Percentiles rank a stretch among this genome's conserved stretches.
phyloP scores from a whole-genome alignment of 805 yeast species.

The Lachancea quebecensis region DNA sequence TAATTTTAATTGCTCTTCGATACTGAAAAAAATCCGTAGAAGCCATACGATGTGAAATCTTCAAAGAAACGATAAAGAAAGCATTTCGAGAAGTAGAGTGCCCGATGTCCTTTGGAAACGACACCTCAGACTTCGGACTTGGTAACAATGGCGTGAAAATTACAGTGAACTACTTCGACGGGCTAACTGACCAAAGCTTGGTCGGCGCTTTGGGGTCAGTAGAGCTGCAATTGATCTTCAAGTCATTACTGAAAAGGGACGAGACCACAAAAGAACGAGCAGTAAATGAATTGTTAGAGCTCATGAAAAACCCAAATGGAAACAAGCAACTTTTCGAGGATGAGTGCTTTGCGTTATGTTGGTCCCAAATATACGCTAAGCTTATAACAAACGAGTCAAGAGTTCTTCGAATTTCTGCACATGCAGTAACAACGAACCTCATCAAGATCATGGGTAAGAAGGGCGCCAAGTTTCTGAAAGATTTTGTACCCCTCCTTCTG shows the following conservation, averaged over 20 bases:
- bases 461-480: slow-evolving; percentile 59
- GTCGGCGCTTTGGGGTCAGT: slow-evolving; percentile 38
- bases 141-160: slow-evolving; percentile 45
- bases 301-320: slow-evolving; percentile 21
- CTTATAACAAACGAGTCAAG: slow-evolving; percentile 66
- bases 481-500: slow-evolving; percentile 67
- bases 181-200: slow-evolving; percentile 62
- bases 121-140: slow-evolving; percentile 27
- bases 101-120: slow-evolving; percentile 27
- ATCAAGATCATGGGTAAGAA: slow-evolving; percentile 46
- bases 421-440: slow-evolving; percentile 54
- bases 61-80: no score
- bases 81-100: no score
- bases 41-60: no score
- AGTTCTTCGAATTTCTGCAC: slow-evolving; percentile 53
- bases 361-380: slow-evolving; percentile 81
- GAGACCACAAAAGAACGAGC: slow-evolving; percentile 82
- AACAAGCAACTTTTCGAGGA: slow-evolving; percentile 33
- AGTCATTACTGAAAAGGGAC: slow-evolving; percentile 70
- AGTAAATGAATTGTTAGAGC: slow-evolving; percentile 43
- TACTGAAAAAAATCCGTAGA: no score
- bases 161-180: slow-evolving; percentile 68
- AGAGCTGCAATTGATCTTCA: slow-evolving; percentile 55
- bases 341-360: slow-evolving; percentile 49
- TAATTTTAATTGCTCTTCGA: no score